phyloP scores from a whole-genome alignment of 176 grass and related monocot genomes.

The Oryza glumipatula region DNA sequence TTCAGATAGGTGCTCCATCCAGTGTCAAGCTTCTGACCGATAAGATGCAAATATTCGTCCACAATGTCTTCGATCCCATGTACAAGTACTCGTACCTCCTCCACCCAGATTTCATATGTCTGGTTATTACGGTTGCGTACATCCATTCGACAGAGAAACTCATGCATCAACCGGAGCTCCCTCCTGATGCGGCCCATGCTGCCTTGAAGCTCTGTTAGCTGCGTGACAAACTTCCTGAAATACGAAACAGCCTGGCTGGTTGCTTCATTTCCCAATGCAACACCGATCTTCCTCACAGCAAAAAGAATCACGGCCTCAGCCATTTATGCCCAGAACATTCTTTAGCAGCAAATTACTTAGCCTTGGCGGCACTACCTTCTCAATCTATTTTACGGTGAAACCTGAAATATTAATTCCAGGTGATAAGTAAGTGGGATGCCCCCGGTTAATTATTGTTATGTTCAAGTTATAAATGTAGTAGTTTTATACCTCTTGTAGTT shows the following conservation, averaged over 20 bases:
- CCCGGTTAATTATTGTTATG: no score
- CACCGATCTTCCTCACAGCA: constrained; percentile 17
- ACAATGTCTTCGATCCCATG: constrained; percentile 30
- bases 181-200: constrained; percentile 15
- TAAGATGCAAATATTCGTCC: constrained; percentile 28
- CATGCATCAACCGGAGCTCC: constrained; percentile 22
- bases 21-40: background rate
- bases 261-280: constrained; percentile 23
- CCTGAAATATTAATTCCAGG: no score
- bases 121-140: constrained; percentile 12
- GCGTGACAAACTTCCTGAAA: background rate
- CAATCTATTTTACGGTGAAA: no score
- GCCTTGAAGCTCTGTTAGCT: constrained; percentile 35
- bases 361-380: no score
- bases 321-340: background rate
- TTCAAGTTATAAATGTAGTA: no score
- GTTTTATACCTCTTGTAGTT: no score
- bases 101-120: constrained; percentile 20
- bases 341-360: background rate
- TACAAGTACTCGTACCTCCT: constrained; percentile 4
- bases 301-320: constrained; percentile 26
- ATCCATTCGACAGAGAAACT: constrained; percentile 24
- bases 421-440: no score
- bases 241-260: background rate
- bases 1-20: constrained; percentile 13